Evolutionary conservation across 1,139 yeast species (phyloP), one percentile per base, ranked within the genome.

Genomic region (Spencermartinsiella ligniputridi): DNA sequence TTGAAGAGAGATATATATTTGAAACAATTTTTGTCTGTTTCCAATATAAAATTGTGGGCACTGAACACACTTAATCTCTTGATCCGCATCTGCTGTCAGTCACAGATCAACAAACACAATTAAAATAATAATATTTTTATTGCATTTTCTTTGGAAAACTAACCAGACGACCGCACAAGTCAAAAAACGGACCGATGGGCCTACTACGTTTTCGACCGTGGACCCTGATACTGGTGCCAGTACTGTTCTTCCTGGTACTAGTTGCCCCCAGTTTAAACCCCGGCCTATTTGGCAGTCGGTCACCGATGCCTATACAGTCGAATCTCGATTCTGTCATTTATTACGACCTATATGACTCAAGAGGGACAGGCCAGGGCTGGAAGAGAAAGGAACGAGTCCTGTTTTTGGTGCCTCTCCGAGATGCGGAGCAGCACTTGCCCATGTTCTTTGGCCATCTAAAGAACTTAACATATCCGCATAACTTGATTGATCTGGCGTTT

Each of bases 401-500:
- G 37, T 77, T 79, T 51, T 73, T 81, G 50, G 85, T 81, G n/a
- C 88, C 88, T 5, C 62, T 81, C 45, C 72, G 87, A 62, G 86
- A 81, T 57, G 87, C 87, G 3, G 78, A 81, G n/a, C 70, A 76
- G 19, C 86, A 79, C 63, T 61, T 81, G 57, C 81, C 81, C 27
- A 76, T 81, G 78, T 79, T 81, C 59, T 81, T 81, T 57, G 70
- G 70, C 24, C 84, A 81, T 56, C 67, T 81, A 72, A 68, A 66
- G 44, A 74, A 75, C 54, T 66, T 81, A 58, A 75, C 83, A 0
- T 81, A 81, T 60, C 87, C 87, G 18, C 88, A 81, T 57, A 75
- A 77, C 52, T 67, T 79, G 46, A 74, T 81, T 42, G 88, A 81
- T 59, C 58, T 81, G 50, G 81, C 86, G 11, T 81, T 81, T 53